Base-by-base conservation (phyloP, 2,329 filamentous ascomycete species). In the Hymenotorrendiella dingleyae region DNA sequence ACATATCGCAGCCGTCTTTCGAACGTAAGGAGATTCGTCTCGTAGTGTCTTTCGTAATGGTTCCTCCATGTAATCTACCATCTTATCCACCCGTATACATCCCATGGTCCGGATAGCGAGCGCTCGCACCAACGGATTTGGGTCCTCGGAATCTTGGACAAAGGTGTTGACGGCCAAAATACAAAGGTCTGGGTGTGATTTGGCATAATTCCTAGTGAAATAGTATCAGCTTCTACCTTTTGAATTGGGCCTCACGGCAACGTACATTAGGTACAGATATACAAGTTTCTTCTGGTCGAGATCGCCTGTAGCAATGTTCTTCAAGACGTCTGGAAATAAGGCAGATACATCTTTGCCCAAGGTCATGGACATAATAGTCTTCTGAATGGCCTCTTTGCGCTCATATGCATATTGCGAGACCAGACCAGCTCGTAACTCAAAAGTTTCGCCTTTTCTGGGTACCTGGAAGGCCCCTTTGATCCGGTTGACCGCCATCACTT, bases 331-430 rank as follows among this genome's bases (percentile, higher is more conserved):
- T 2, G 93, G 93, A 64, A 98, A 98, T 52, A 98, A 72, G 43
- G 90, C 86, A 41, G 93, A 98, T 47, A 98, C 93, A 69, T 98
- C 93, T 68, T 98, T 98, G 65, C 93, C 93, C 57, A 98, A 67
- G 1, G 93, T 98, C 93, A 98, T 98, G 63, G 93, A 90, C 90
- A 97, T 97, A 70, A 98, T 98, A 53, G 93, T 98, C 76, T 95
- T 97, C 65, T 98, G 93, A 57, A 98, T 98, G 19, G 93, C 86
- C 72, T 98, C 93, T 68, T 98, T 98, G 61, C 89, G 84, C 78
- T 98, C 93, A 70, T 94, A 96, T 47, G 93, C 93, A 84, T 97
- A 98, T 71, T 98, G 93, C 52, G 93, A 98, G 52, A 94, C 93
- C 64, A 98, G 73, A 28, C 93, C 93, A 52, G 91, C 88, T 65